Evolutionary conservation across 2,329 filamentous ascomycete genomes (phyloP), one percentile per base, ranked within the genome.

Genomic region (Epicoccum nigrum): DNA sequence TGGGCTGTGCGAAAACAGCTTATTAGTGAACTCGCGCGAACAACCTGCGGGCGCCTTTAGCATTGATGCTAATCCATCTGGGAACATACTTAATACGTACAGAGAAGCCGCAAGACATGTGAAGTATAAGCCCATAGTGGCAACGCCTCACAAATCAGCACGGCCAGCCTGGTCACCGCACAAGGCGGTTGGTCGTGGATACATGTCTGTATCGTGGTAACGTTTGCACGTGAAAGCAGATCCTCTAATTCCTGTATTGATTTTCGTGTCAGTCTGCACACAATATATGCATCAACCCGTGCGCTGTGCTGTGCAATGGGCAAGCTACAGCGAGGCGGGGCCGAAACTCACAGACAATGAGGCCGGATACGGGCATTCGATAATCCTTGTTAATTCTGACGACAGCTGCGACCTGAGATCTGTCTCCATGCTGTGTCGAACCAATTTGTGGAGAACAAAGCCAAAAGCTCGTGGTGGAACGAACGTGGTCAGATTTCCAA

Each of bases 71-170:
- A n/a, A n/a, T 64, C 8, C 20, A 16, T 12, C 50, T 32, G 41
- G 21, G 39, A 28, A 16, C 31, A 44, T 37, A 45, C 51, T 33
- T 72, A 83, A 44, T 37, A 44, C 51, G 32, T 72, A 83, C 81
- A 76, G 23, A 85, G 75, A 30, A 60, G 65, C n/a, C 75, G 67
- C 31, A 86, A 65, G 21, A 85, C 71, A 23, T 75, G 70, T 47
- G 84, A 60, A 4, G 81, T 76, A 53, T 80, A 79, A 4, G 77
- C 73, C 68, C 81, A 83, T 37, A 77, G 74, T 27, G 79, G 74
- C 28, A 85, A 66, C 20, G 77, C 79, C 51, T 81, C 76, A 23
- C 80, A 64, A n/a, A 83, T 57, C 15, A 68, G 57, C n/a, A 55
- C 55, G 12, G 64, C 68, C 33, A 85, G 67, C 17, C 70, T 65